Percentiles rank a stretch among this genome's conserved stretches.
Conservation (phyloP, 495 filamentous ascomycete species). For the Amniculicola lignicola region DNA sequence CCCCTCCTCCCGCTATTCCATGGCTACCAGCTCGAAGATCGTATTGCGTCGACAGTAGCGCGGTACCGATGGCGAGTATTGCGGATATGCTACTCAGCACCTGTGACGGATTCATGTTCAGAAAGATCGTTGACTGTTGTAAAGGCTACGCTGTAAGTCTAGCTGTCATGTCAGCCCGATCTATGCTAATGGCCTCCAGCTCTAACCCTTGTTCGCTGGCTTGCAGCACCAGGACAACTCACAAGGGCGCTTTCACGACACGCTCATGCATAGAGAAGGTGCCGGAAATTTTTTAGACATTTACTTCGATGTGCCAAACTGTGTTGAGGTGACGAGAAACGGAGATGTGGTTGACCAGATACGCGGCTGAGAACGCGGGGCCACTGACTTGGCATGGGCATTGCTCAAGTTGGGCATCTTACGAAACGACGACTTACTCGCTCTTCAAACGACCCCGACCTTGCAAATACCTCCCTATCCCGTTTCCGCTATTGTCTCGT, state of each 20-base stretch:
- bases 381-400: background rate
- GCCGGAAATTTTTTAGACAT: background rate
- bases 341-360: background rate
- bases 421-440: background rate
- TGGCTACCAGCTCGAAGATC: background rate
- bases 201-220: background rate
- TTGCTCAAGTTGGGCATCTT: background rate
- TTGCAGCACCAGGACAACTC: slow-evolving; percentile 1
- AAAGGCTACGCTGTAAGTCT: background rate
- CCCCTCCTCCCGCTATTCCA: background rate
- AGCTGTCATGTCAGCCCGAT: background rate
- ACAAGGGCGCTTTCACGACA: background rate
- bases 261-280: background rate
- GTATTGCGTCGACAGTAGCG: slow-evolving; percentile 1
- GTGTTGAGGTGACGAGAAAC: background rate
- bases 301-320: background rate
- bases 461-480: background rate
- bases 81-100: background rate
- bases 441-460: background rate
- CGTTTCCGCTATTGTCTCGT: background rate
- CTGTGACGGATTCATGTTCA: background rate
- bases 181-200: background rate
- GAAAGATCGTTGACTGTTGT: background rate
- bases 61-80: background rate
- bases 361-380: background rate